phyloP scores from a whole-genome alignment of 2,329 filamentous ascomycete species.

The Colletotrichum neosansevieriae region DNA sequence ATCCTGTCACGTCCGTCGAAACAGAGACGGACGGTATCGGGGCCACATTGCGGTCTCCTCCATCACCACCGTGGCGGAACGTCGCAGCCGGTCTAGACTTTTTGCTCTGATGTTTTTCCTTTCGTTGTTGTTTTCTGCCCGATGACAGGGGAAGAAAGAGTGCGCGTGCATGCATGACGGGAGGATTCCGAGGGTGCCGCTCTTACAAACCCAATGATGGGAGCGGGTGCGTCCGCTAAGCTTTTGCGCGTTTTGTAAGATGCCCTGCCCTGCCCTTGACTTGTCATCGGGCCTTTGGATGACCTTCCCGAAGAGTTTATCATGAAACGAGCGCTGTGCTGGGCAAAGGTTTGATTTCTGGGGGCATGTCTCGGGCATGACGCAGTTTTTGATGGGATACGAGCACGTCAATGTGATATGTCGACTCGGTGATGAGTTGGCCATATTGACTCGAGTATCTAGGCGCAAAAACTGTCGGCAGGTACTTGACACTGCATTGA shows the following conservation, averaged over 20 bases:
- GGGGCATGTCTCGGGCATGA: neutral
- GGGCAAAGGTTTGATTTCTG: neutral
- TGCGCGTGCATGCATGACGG: no score
- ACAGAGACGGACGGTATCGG: conserved; percentile 23
- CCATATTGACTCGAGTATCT: neutral
- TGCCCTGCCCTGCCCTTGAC: neutral
- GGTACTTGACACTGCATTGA: neutral
- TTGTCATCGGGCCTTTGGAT: neutral
- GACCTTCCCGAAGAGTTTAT: neutral
- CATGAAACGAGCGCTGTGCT: conserved; percentile 4
- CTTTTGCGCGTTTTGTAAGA: neutral
- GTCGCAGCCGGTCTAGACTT: conserved; percentile 9
- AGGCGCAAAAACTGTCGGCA: no score
- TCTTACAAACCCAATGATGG: neutral
- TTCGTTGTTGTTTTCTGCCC: neutral
- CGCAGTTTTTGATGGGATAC: neutral
- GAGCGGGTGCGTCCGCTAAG: neutral
- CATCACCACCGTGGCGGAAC: neutral
- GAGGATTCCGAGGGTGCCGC: neutral
- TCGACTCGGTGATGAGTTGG: neutral
- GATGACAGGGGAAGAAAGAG: no score
- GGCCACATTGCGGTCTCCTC: conserved; percentile 7
- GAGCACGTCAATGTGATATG: neutral
- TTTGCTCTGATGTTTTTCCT: conserved; percentile 16
- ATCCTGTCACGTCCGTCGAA: conserved; percentile 23